These are phyloP conservation scores for Jaltomata sinuosa DNA, from an alignment of 257 asterid species.

Conservation along the genomic window DNA sequence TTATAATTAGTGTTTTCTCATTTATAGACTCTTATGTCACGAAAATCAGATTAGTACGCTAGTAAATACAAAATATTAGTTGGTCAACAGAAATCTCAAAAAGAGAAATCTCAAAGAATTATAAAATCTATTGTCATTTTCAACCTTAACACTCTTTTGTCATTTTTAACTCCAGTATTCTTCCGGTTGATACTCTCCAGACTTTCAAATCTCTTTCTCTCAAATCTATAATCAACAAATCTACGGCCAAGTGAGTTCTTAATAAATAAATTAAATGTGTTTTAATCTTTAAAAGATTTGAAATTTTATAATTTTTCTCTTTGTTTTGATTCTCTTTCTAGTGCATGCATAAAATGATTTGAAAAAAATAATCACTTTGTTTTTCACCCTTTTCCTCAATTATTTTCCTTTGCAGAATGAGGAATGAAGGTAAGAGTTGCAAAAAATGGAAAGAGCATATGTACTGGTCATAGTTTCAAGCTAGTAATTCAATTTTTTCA, in stretches of 20 bases:
- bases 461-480: conserved; percentile 28
- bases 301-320: background rate
- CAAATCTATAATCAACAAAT: background rate
- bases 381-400: background rate
- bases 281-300: background rate
- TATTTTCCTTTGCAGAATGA: conserved; percentile 2
- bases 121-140: background rate
- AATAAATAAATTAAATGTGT: too few species aligned
- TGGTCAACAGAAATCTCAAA: too few species aligned
- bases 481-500: conserved; percentile 30
- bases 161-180: background rate
- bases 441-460: conserved; percentile 26
- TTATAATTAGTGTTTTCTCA: too few species aligned
- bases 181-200: background rate
- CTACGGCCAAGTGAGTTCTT: background rate
- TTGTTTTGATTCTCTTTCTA: background rate
- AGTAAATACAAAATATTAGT: too few species aligned
- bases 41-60: too few species aligned
- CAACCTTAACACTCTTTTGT: background rate
- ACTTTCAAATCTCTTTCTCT: background rate
- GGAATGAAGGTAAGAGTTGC: conserved; percentile 15
- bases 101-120: too few species aligned
- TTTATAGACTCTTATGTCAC: too few species aligned
- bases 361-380: background rate
- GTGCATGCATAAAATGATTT: background rate